Base-by-base conservation (phyloP, 768 basidiomycete genomes). In the Boletellus emodensis region DNA sequence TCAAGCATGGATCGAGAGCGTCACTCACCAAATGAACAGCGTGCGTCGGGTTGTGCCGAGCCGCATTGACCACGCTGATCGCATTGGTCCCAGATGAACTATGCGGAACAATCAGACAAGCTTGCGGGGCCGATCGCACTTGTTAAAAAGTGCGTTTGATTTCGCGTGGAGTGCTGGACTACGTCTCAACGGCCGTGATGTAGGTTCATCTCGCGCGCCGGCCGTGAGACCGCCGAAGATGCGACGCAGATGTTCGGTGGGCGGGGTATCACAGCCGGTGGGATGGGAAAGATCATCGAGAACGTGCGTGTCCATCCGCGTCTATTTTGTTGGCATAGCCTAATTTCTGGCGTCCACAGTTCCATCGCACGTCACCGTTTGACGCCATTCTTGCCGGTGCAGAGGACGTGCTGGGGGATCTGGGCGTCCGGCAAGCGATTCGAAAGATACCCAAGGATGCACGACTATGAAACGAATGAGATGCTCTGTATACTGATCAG, bases 21-120 rank as follows among this genome's bases (percentile, higher is more conserved):
- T 96, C 47, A 96, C 93, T 3, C 82, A 86, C 64, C 93, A 96
- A 66, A 94, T 95, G 92, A 90, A 87, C 64, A 84, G 91, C 61
- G 88, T 90, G 48, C 32, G 76, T 66, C 20, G 36, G 17, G 2
- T 28, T 47, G 28, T 12, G 28, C 40, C 39, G 26, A 14, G 2
- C 37, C 28, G 28, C 3, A 22, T 32, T 17, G 30, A 26, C 12
- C 17, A 13, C 1, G 1, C 40, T n/a, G 33, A 28, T 52, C 15
- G 13, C 17, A 36, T 43, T 41, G 39, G 40, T 6, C 28, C 12
- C 66, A 94, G 85, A 94, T 94, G 94, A 78, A 75, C 42, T 94
- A 94, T 61, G 75, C 75, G 45, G 83, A 94, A 64, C 90, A 89
- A 70, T 86, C 91, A 1, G 81, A 83, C 53, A 87, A 87, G 60